These are phyloP conservation scores for Puccinia coronata DNA, from an alignment of 1,284 basidiomycete genomes.

Conservation along the genomic window DNA sequence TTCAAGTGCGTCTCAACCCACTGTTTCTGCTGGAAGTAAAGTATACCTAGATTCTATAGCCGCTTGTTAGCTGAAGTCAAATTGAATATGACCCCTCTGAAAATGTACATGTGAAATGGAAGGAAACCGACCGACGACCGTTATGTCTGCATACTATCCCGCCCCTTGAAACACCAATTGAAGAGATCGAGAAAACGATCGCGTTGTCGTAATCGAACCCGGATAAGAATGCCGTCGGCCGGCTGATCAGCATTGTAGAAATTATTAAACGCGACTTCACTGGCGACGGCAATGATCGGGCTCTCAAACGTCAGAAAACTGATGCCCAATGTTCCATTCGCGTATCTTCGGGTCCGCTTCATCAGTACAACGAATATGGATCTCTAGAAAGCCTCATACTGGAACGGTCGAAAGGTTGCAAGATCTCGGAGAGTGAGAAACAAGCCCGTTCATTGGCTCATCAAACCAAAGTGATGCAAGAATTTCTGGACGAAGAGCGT, in stretches of 20 bases:
- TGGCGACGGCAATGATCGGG: slow-evolving; percentile 39
- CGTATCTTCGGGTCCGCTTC: not conserved
- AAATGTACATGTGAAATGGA: too few relatives aligned
- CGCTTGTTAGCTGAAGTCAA: not conserved
- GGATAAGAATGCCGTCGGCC: slow-evolving; percentile 53
- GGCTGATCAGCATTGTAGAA: slow-evolving; percentile 74
- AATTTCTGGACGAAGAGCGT: slow-evolving; percentile 42
- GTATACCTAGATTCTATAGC: not conserved
- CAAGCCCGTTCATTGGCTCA: not conserved
- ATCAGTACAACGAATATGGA: slow-evolving; percentile 48
- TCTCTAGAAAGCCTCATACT: slow-evolving; percentile 28
- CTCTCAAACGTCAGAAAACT: slow-evolving; percentile 60
- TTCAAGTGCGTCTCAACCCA: slow-evolving; percentile 27
- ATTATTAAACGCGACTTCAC: slow-evolving; percentile 79
- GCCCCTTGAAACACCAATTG: not conserved
- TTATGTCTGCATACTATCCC: slow-evolving; percentile 47
- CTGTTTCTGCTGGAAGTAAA: slow-evolving; percentile 24
- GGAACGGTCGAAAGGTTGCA: not conserved
- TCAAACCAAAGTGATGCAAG: slow-evolving; percentile 34
- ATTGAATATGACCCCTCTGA: too few relatives aligned
- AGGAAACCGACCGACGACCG: slow-evolving; percentile 29
- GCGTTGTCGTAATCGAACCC: slow-evolving; percentile 34
- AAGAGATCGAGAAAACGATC: slow-evolving; percentile 39
- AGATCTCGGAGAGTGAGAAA: not conserved
- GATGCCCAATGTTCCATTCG: slow-evolving; percentile 49